Conservation (phyloP, 2,329 filamentous ascomycete species). For the Biscogniauxia sp. region DNA sequence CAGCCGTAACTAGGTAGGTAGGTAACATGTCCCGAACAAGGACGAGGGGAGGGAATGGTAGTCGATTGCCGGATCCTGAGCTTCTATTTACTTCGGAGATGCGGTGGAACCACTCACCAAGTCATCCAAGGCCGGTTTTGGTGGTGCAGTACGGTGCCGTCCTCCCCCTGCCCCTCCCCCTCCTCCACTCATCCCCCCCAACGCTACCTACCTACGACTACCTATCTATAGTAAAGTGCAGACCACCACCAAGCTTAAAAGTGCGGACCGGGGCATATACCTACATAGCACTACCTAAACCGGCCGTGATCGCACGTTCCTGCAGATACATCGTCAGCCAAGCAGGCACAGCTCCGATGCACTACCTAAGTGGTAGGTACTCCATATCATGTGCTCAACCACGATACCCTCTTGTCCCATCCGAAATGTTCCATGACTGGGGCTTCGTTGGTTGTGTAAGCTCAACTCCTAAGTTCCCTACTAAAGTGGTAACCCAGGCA, state of each 20-base stretch:
- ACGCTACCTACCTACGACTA: too few relatives aligned
- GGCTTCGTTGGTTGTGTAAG: neutral
- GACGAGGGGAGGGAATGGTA: too few relatives aligned
- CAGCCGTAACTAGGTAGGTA: neutral
- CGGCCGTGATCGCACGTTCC: neutral
- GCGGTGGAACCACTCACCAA: neutral
- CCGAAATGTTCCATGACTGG: neutral
- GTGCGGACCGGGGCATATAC: neutral
- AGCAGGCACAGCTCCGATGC: neutral
- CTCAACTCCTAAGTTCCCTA: neutral
- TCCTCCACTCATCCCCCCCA: neutral
- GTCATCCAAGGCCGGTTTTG: neutral
- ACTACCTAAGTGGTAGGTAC: too few relatives aligned
- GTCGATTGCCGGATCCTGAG: neutral
- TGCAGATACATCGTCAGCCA: neutral
- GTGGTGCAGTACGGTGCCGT: neutral
- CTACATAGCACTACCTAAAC: neutral
- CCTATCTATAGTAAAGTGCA: too few relatives aligned
- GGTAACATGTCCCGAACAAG: neutral
- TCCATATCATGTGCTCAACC: too few relatives aligned
- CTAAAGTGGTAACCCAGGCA: too few relatives aligned
- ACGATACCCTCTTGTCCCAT: neutral
- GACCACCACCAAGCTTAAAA: neutral
- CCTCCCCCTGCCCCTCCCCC: too few relatives aligned
- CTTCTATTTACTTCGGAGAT: neutral